Conservation (phyloP, 1,139 yeast genomes). For the Hyphopichia wangnamkhiaoensis region DNA sequence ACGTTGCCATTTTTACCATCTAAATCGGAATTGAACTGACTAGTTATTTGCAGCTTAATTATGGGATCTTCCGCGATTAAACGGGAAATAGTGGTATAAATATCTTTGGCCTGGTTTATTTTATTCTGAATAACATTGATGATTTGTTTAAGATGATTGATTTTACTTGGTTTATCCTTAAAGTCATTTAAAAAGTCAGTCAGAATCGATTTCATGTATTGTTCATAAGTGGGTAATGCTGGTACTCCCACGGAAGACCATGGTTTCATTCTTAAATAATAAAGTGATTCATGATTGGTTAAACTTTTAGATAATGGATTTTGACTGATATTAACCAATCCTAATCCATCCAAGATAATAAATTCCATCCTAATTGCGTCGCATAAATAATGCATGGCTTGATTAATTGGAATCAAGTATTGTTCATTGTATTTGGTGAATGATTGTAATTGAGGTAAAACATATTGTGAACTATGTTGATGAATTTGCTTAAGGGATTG, state of each 20-base stretch:
- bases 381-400: conserved; percentile 36
- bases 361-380: conserved; percentile 23
- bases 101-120: conserved; percentile 16
- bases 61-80: background rate
- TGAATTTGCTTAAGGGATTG: conserved; percentile 28
- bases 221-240: conserved; percentile 50
- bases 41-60: conserved; percentile 10
- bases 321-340: conserved; percentile 8
- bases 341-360: conserved; percentile 24
- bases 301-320: background rate
- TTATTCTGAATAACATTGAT: conserved; percentile 13
- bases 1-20: conserved; percentile 6
- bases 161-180: background rate
- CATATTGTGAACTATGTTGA: conserved; percentile 16
- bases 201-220: conserved; percentile 23
- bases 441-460: conserved; percentile 26
- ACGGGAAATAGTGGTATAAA: conserved; percentile 5
- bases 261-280: conserved; percentile 71
- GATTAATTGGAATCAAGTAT: conserved; percentile 32
- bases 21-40: conserved; percentile 5
- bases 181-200: conserved; percentile 1
- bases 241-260: conserved; percentile 87
- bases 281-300: conserved; percentile 1
- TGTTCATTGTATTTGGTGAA: conserved; percentile 18
- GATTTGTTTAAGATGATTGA: conserved; percentile 6